Evolutionary conservation across 805 yeast genomes (phyloP).

Genomic region (Kuraishia ogatae): DNA sequence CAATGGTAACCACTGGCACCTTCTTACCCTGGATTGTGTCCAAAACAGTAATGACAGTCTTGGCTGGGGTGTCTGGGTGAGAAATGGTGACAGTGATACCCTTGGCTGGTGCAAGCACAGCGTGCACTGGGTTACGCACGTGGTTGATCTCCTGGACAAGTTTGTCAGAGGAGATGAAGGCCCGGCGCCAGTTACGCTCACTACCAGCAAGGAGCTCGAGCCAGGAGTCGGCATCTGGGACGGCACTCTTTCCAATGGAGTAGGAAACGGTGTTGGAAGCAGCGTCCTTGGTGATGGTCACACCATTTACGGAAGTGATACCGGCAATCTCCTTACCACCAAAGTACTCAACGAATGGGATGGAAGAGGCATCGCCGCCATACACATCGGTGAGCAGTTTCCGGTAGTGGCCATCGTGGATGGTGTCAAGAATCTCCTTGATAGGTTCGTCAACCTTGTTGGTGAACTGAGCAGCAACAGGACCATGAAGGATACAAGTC

Average conservation of each 20-base stretch:
- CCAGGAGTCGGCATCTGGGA: slow-evolving; percentile 48
- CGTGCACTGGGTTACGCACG: slow-evolving; percentile 69
- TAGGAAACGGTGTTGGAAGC: slow-evolving; percentile 23
- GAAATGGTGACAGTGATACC: slow-evolving; percentile 54
- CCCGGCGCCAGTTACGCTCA: slow-evolving; percentile 80
- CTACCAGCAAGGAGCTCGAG: slow-evolving; percentile 74
- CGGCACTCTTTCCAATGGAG: slow-evolving; percentile 25
- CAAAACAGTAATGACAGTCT: slow-evolving; percentile 53
- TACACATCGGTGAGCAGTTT: slow-evolving; percentile 63
- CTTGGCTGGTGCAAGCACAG: slow-evolving; percentile 68
- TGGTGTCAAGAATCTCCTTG: slow-evolving; percentile 76
- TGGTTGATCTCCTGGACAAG: slow-evolving; percentile 82
- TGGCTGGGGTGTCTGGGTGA: slow-evolving; percentile 38
- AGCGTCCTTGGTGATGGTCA: slow-evolving; percentile 23
- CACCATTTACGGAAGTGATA: slow-evolving; percentile 23
- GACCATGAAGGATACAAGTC: slow-evolving; percentile 98
- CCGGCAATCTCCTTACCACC: slow-evolving; percentile 51
- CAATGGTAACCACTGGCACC: slow-evolving; percentile 58
- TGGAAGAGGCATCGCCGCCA: slow-evolving; percentile 54
- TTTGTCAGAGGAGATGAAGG: slow-evolving; percentile 70
- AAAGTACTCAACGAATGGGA: slow-evolving; percentile 88
- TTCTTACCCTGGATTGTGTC: slow-evolving; percentile 69
- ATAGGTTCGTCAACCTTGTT: slow-evolving; percentile 87
- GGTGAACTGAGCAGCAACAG: slow-evolving; percentile 94
- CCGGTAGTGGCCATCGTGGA: slow-evolving; percentile 84